Evolutionary conservation across 257 asterid species (phyloP), one percentile per base, ranked within the genome.

Genomic region (Penstemon davidsonii): DNA sequence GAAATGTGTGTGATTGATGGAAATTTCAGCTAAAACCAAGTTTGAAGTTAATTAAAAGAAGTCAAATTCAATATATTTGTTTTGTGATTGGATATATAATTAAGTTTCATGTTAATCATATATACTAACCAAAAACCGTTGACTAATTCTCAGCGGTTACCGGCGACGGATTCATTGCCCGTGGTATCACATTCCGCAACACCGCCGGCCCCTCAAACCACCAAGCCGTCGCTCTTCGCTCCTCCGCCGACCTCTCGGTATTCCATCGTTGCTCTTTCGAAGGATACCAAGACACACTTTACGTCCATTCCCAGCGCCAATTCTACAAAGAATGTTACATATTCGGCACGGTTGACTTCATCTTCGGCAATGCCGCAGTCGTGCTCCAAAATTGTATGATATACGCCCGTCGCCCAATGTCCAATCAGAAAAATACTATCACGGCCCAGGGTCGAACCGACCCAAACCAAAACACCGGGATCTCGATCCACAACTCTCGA

Each of bases 181-280:
- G 84, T 66, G 90, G 82, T 79, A 78, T 82, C 15, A 78, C 87
- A 19, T 85, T 82, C 8, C 81, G 70, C 25, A 85, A 85, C 78
- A 56, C 45, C 8, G 84, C 88, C 8, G 91, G 91, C 0, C 73
- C 91, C 5, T 39, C 64, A 72, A 82, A 80, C 81, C 88, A 82
- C 3, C 91, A 85, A 59, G 88, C 88, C 0, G 85, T 85, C 44
- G 87, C 89, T 25, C 87, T 84, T 42, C 86, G 91, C 4, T 47
- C 80, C 25, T 80, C 83, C 0, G 80, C 80, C 1, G 91, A 85
- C 69, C 86, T 80, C 55, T 78, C 83, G 3, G 91, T 84, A 19
- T 57, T 82, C 4, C 78, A 80, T 71, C 74, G 82, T 4, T 82
- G 88, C 83, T 72, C 15, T 71, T 7, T 82, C 62, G 13, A 74